phyloP scores from a whole-genome alignment of 2,329 filamentous ascomycete genomes.

The Didymella pomorum region DNA sequence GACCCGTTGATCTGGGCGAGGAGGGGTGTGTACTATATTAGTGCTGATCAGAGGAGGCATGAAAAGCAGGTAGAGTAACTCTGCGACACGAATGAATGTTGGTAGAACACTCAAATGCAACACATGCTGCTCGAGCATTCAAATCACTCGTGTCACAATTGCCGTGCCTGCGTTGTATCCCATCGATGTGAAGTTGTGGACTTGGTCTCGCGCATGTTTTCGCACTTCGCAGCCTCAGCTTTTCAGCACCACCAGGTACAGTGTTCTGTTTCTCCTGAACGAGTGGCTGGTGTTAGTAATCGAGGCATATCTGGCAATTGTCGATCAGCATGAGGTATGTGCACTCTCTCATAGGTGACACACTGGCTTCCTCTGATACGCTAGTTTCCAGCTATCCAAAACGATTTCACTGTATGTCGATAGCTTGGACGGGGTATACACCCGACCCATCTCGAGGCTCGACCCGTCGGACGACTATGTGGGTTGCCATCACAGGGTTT shows the following conservation, averaged over 20 bases:
- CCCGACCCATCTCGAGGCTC: neutral
- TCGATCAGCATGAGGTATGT: neutral
- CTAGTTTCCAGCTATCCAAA: neutral
- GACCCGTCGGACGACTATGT: neutral
- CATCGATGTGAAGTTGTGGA: neutral
- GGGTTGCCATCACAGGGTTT: neutral
- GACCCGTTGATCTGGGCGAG: conserved; percentile 20
- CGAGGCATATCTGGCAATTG: neutral
- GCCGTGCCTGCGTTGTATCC: neutral
- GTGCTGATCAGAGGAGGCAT: conserved; percentile 19
- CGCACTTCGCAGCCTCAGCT: neutral
- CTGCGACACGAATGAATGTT: neutral
- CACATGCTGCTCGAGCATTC: neutral
- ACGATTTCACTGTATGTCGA: neutral
- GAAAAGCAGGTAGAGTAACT: conserved; percentile 19
- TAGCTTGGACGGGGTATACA: neutral
- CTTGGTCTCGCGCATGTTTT: neutral
- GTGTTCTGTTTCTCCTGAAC: neutral
- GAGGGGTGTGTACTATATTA: conserved; percentile 17
- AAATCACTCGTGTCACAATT: neutral
- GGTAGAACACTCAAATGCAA: no score
- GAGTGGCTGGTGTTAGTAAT: neutral
- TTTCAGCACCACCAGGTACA: neutral
- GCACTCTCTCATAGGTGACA: neutral
- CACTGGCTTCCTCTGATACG: neutral